Base-by-base conservation (phyloP, 192 early-diverging fungal genomes). In the Coemansia sp. region DNA sequence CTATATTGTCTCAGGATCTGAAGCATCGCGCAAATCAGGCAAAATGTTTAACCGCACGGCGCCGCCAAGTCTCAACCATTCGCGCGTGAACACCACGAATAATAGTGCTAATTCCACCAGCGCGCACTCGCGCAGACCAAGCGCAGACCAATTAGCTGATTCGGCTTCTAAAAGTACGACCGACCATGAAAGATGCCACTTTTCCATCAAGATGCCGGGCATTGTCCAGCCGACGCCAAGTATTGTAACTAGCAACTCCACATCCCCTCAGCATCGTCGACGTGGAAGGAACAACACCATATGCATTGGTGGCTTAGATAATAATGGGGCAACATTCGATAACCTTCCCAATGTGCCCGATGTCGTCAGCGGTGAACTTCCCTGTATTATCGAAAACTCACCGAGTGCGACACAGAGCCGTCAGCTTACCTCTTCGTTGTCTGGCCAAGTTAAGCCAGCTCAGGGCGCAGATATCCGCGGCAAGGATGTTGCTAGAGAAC, bases 101-200 rank as follows among this genome's bases (percentile, higher is more conserved):
- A 70, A 74, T 55, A 81, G 78, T 26, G 73, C 65, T 19, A 69
- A 55, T 9, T 81, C 78, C 14, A 81, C 78, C 3, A 74, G 66
- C 21, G 60, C 72, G 4, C 72, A 81, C 53, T 81, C 78, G 63
- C 78, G 78, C 24, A 54, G 68, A 49, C 69, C 72, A 1, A 81
- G 78, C 23, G 54, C 55, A 25, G 65, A 74, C 0, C 65, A 64
- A 7, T 16, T 18, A 7, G 28, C 31, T 7, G 64, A 73, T 32
- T n/a, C 32, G 27, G 25, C 21, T 0, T 2, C 28, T 8, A 56
- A 12, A 10, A 26, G 58, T 23, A 18, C 26, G 2, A 47, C 21
- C 30, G 54, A 57, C 10, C 7, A 23, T 32, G 63, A 57, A 7
- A 21, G 22, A 4, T 31, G 2, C 41, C 5, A n/a, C 27, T 49